Conservation (phyloP, 306 rosid genomes). For the Vigna reflexopilosa region DNA sequence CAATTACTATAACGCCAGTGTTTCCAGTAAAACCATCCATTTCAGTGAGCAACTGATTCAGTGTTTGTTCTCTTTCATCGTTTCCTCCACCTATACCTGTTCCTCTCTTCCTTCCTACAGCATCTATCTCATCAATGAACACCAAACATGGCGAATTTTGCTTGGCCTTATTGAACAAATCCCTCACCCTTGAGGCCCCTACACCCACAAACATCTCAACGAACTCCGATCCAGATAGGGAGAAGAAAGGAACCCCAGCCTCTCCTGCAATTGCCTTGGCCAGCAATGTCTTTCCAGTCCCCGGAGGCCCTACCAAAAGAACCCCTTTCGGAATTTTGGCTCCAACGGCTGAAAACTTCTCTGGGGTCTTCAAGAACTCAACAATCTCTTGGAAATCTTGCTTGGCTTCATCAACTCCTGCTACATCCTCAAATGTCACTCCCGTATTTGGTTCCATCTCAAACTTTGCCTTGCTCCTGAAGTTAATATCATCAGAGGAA, state of each 20-base stretch:
- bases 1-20: slow-evolving; percentile 76
- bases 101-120: slow-evolving; percentile 88
- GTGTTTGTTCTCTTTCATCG: slow-evolving; percentile 82
- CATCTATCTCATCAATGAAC: slow-evolving; percentile 85
- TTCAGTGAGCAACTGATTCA: slow-evolving; percentile 81
- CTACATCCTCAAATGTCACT: slow-evolving; percentile 80
- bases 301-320: slow-evolving; percentile 77
- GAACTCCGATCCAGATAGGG: slow-evolving; percentile 84
- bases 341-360: slow-evolving; percentile 79
- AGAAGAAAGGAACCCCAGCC: slow-evolving; percentile 90
- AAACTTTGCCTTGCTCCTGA: slow-evolving; percentile 79
- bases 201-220: slow-evolving; percentile 88
- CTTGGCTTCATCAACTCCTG: slow-evolving; percentile 91
- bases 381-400: slow-evolving; percentile 87
- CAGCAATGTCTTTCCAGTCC: slow-evolving; percentile 81
- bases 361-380: slow-evolving; percentile 77
- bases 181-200: slow-evolving; percentile 87
- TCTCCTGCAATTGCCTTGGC: slow-evolving; percentile 91
- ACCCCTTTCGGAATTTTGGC: slow-evolving; percentile 82
- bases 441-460: slow-evolving; percentile 90
- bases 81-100: slow-evolving; percentile 90
- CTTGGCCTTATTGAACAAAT: slow-evolving; percentile 78
- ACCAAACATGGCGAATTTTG: slow-evolving; percentile 76
- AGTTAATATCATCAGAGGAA: not conserved
- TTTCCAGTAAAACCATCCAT: slow-evolving; percentile 82